Evolutionary conservation across 2,329 filamentous ascomycete species (phyloP).

Genomic region (Fusarium beomiforme): DNA sequence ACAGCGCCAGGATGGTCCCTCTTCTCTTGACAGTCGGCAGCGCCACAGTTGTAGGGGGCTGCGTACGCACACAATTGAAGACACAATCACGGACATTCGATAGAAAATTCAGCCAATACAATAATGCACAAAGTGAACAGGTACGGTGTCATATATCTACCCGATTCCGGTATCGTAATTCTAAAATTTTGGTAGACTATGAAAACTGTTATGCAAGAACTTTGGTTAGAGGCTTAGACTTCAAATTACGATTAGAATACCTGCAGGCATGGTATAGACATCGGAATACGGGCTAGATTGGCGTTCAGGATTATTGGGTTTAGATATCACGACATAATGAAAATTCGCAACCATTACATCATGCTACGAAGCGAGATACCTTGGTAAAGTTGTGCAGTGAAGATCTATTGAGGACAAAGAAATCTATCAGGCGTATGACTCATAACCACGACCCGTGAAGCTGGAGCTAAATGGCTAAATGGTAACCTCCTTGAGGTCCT

Average conservation of each 20-base stretch:
- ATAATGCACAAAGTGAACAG: slow-evolving; percentile 35
- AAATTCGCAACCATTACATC: background rate
- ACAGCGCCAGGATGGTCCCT: slow-evolving; percentile 33
- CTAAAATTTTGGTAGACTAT: slow-evolving; percentile 21
- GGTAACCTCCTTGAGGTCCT: background rate
- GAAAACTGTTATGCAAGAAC: slow-evolving; percentile 13
- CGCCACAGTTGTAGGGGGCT: slow-evolving; percentile 22
- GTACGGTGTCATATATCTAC: too few relatives aligned
- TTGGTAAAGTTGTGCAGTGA: too few relatives aligned
- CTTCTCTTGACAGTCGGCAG: slow-evolving; percentile 38
- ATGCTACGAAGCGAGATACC: accelerated
- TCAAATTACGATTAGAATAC: background rate
- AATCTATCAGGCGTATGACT: background rate
- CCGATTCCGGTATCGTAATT: too few relatives aligned
- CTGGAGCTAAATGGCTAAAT: background rate
- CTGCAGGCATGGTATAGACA: background rate
- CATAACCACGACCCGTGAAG: accelerated
- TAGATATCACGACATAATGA: background rate
- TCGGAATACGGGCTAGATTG: background rate
- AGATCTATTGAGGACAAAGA: background rate
- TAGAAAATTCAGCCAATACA: slow-evolving; percentile 38
- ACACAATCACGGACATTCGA: slow-evolving; percentile 34
- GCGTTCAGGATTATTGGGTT: background rate
- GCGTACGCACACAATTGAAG: slow-evolving; percentile 29
- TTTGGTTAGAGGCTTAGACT: slow-evolving; percentile 13